phyloP scores from a whole-genome alignment of 176 grass and related monocot species.

The Guadua angustifolia region DNA sequence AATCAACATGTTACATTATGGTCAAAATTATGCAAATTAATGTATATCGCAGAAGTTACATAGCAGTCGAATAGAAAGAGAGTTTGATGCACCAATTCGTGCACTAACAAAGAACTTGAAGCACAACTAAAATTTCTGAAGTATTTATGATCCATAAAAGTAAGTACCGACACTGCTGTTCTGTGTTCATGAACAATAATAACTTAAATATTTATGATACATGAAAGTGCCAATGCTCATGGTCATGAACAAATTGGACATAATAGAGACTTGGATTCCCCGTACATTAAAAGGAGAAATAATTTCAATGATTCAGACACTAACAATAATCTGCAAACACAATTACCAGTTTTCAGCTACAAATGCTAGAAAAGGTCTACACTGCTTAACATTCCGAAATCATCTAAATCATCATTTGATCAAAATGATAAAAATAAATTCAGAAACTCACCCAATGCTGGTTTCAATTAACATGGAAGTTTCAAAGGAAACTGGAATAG shows the following conservation, averaged over 20 bases:
- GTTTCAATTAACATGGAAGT: not conserved
- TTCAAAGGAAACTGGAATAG: not conserved
- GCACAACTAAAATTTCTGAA: not conserved
- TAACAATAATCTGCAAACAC: not conserved
- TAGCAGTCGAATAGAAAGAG: not conserved
- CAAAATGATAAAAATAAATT: too few species aligned
- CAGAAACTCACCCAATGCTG: too few species aligned
- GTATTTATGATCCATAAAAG: not conserved
- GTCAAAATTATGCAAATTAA: not conserved
- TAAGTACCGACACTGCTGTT: not conserved
- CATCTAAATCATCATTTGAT: too few species aligned
- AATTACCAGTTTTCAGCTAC: not conserved
- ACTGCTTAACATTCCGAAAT: not conserved
- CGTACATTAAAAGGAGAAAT: not conserved
- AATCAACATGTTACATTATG: not conserved
- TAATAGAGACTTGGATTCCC: not conserved
- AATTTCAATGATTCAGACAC: not conserved
- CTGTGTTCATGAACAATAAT: not conserved
- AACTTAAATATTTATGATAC: not conserved
- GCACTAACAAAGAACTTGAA: not conserved
- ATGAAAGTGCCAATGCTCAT: not conserved
- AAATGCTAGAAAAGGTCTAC: not conserved
- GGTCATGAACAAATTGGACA: not conserved
- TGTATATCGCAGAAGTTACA: not conserved
- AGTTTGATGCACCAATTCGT: not conserved